phyloP scores from a whole-genome alignment of 2,329 filamentous ascomycete species.

The Ophiostoma himal-ulmi region DNA sequence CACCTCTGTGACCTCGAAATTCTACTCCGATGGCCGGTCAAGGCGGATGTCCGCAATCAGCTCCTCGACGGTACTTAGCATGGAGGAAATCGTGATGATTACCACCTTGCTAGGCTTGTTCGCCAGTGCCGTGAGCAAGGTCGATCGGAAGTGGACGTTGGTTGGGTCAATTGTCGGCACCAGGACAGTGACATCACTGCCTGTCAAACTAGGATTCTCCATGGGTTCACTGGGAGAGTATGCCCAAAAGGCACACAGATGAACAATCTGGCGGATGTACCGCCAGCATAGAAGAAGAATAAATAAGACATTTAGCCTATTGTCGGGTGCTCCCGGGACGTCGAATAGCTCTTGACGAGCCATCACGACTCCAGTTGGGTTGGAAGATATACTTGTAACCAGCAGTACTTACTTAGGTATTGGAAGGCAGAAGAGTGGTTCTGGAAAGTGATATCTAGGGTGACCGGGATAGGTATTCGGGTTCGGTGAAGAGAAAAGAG shows the following conservation, averaged over 20 bases:
- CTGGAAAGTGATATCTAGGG: background rate
- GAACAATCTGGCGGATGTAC: conserved; percentile 43
- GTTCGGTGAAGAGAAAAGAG: background rate
- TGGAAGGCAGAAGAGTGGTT: background rate
- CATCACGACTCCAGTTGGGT: background rate
- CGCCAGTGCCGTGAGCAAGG: conserved; percentile 36
- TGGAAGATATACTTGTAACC: background rate
- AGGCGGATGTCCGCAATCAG: background rate
- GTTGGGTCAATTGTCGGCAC: conserved; percentile 46
- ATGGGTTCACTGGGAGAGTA: conserved; percentile 36
- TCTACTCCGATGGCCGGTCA: conserved; percentile 4
- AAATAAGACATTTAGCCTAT: conserved; percentile 36
- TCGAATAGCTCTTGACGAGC: background rate
- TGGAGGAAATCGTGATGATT: conserved; percentile 42
- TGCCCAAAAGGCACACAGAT: conserved; percentile 37
- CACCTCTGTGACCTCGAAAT: conserved; percentile 25
- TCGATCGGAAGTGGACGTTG: conserved; percentile 38
- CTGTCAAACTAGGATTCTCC: conserved; percentile 31
- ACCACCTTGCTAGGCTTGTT: conserved; percentile 38
- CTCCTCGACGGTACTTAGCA: background rate
- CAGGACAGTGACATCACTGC: conserved; percentile 44
- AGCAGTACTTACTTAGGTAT: background rate
- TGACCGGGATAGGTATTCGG: background rate
- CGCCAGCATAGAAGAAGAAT: conserved; percentile 33
- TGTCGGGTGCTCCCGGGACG: background rate